Conservation (phyloP, 2,329 filamentous ascomycete species). For the Diaporthe vexans region DNA sequence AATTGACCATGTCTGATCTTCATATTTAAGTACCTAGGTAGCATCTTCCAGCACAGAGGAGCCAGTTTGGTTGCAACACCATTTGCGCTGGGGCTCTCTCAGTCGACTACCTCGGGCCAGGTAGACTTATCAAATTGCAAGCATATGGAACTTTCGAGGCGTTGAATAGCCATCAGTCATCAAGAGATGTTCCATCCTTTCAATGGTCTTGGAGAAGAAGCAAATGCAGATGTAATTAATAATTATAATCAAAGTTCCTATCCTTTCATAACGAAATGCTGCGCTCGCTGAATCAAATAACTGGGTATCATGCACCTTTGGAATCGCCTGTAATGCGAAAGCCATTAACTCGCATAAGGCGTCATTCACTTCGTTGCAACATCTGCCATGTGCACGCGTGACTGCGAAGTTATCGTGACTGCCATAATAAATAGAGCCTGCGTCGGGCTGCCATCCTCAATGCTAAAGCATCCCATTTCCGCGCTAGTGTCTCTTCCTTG, state of each 20-base stretch:
- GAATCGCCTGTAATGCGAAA: neutral
- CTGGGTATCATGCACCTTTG: neutral
- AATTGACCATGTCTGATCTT: too few relatives aligned
- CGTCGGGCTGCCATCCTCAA: neutral
- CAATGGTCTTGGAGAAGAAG: neutral
- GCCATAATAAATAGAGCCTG: neutral
- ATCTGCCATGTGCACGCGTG: neutral
- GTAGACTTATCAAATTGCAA: neutral
- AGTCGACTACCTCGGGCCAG: too few relatives aligned
- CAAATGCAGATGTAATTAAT: conserved; percentile 1
- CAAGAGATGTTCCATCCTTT: too few relatives aligned
- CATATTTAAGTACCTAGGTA: too few relatives aligned
- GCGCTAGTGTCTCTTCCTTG: neutral
- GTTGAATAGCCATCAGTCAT: neutral
- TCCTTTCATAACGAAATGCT: neutral
- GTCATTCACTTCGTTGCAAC: neutral
- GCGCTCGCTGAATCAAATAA: neutral
- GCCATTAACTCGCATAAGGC: neutral
- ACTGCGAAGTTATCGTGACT: neutral
- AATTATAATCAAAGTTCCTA: neutral
- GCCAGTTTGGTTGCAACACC: too few relatives aligned
- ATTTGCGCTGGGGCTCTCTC: too few relatives aligned
- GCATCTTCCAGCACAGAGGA: too few relatives aligned
- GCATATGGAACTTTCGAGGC: too few relatives aligned
- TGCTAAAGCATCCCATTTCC: neutral